A percentile compares a stretch with the other conserved stretches of the same genome.
phyloP scores from a whole-genome alignment of 2,329 filamentous ascomycete genomes.

The Verruconis gallopava region DNA sequence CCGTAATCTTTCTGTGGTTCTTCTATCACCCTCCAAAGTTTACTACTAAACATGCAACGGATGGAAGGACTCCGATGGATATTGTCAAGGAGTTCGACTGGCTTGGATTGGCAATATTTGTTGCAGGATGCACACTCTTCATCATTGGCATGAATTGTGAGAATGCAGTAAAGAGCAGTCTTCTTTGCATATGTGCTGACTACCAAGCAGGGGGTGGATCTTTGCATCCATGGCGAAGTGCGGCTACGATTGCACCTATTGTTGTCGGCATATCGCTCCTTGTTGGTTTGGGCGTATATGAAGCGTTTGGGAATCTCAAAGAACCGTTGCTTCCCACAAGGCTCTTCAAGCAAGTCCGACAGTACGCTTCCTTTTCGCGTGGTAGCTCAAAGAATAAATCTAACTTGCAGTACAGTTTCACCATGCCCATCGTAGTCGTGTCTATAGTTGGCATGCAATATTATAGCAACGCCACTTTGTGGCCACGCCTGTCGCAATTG shows the following conservation, averaged over 20 bases:
- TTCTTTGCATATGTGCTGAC: background rate
- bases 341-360: constrained; percentile 18
- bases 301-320: constrained; percentile 16
- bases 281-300: constrained; percentile 18
- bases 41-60: constrained; percentile 19
- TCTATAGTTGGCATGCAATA: constrained; percentile 18
- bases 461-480: constrained; percentile 15
- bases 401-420: constrained; percentile 11
- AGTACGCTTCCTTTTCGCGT: constrained; percentile 10
- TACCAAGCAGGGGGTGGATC: constrained; percentile 3
- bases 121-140: constrained; percentile 30
- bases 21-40: constrained; percentile 19
- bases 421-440: constrained; percentile 14
- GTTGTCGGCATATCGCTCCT: constrained; percentile 18
- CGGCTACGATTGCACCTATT: constrained; percentile 16
- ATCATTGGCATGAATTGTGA: constrained; percentile 11
- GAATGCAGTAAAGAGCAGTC: no score
- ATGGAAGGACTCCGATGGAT: constrained; percentile 17
- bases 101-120: constrained; percentile 33
- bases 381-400: no score
- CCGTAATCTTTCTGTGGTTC: constrained; percentile 20
- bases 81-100: constrained; percentile 20
- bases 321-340: constrained; percentile 20
- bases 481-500: constrained; percentile 17
- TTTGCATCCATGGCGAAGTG: constrained; percentile 10